phyloP scores from a whole-genome alignment of 805 yeast species.

The Clavispora vitiphila region DNA sequence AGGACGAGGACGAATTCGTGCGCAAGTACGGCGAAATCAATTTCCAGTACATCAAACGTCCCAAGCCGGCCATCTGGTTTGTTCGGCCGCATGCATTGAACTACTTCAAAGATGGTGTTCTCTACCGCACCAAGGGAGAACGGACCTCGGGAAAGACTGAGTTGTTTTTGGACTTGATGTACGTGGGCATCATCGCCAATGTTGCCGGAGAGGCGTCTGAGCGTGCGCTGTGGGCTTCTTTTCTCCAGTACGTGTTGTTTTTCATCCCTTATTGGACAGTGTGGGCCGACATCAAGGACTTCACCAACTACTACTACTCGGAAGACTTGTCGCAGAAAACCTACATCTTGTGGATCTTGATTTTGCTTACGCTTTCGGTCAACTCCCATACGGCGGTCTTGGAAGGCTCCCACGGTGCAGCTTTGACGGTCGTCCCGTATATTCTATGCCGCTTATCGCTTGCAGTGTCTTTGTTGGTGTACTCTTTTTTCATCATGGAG shows the following conservation, averaged over 20 bases:
- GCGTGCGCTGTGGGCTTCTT: conserved; percentile 42
- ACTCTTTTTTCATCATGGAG: conserved; percentile 44
- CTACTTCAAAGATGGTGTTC: conserved; percentile 52
- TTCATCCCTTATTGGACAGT: conserved; percentile 59
- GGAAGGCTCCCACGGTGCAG: conserved; percentile 33
- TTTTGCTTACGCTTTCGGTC: conserved; percentile 45
- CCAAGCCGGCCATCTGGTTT: conserved; percentile 35
- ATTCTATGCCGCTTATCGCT: conserved; percentile 43
- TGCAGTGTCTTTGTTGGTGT: conserved; percentile 27
- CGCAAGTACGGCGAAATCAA: conserved; percentile 46
- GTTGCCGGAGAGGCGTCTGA: conserved; percentile 51
- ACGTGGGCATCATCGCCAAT: conserved; percentile 60
- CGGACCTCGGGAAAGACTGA: conserved; percentile 49
- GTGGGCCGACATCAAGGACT: conserved; percentile 61
- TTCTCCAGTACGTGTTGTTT: conserved; percentile 44
- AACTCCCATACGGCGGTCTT: conserved; percentile 40
- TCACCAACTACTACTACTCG: conserved; percentile 58
- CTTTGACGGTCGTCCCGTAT: conserved; percentile 44
- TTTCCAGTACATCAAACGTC: conserved; percentile 43
- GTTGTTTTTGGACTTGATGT: conserved; percentile 56
- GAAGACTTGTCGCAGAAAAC: conserved; percentile 54
- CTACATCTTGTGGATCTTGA: conserved; percentile 49
- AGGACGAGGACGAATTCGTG: conserved; percentile 40
- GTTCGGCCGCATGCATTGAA: conserved; percentile 56
- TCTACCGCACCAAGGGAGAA: conserved; percentile 53